Conservation (phyloP, 75 land plant species). For the Picea sitchensis region DNA sequence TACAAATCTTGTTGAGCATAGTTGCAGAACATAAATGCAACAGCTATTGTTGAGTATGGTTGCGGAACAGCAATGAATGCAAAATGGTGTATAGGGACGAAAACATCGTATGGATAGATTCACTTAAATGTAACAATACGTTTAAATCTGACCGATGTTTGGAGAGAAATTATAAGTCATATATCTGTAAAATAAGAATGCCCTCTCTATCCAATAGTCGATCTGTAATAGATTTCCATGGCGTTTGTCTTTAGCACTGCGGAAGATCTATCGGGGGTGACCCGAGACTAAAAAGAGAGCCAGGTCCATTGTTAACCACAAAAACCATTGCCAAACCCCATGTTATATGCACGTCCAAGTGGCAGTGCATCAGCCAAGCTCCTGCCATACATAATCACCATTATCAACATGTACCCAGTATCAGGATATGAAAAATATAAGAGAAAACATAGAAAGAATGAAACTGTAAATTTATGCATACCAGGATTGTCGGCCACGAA, state of each 20-base stretch:
- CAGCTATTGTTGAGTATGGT: too few relatives aligned
- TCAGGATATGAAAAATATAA: background rate
- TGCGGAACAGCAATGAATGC: too few relatives aligned
- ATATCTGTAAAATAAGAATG: too few relatives aligned
- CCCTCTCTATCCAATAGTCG: too few relatives aligned
- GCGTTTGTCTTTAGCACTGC: background rate
- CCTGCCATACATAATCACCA: conserved; percentile 14
- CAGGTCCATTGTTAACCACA: conserved; percentile 15
- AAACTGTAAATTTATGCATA: background rate
- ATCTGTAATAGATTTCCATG: too few relatives aligned
- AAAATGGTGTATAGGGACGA: too few relatives aligned
- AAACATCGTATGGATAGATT: too few relatives aligned
- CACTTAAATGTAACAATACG: too few relatives aligned
- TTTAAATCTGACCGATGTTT: too few relatives aligned
- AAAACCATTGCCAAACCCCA: conserved; percentile 35
- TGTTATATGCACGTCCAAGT: conserved; percentile 26
- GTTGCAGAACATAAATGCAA: too few relatives aligned
- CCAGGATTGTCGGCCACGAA: conserved; percentile 42
- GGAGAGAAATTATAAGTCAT: too few relatives aligned
- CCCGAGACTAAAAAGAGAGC: background rate
- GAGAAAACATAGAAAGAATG: background rate
- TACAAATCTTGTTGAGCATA: too few relatives aligned
- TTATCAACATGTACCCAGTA: background rate
- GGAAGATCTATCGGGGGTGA: conserved; percentile 17
- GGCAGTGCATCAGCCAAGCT: conserved; percentile 36